Evolutionary conservation across 2,329 filamentous ascomycete genomes (phyloP).

Genomic region (Hawksworthiomyces lignivorus): DNA sequence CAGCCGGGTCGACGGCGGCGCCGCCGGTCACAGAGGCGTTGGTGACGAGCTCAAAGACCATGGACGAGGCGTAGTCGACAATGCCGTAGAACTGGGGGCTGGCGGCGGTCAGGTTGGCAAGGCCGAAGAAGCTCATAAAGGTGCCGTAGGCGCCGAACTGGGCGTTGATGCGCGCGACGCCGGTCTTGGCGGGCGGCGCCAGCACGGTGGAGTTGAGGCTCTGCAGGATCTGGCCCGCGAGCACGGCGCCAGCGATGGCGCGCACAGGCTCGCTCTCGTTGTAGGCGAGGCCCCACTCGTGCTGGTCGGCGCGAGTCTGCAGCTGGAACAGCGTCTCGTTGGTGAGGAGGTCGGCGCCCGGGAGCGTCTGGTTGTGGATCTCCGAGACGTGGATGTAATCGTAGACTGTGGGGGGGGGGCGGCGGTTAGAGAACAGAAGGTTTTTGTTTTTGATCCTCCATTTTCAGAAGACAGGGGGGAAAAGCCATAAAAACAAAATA

Average conservation of each 20-base stretch:
- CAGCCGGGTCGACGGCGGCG: conserved; percentile 21
- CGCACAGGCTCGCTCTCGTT: conserved; percentile 62
- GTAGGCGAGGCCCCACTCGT: conserved; percentile 79
- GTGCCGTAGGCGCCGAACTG: conserved; percentile 55
- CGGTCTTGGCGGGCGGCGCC: conserved; percentile 19
- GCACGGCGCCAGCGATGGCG: conserved; percentile 49
- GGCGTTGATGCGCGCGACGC: conserved; percentile 36
- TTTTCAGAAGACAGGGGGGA: too few relatives aligned
- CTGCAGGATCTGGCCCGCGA: conserved; percentile 47
- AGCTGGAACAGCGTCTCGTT: conserved; percentile 53
- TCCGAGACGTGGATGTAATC: conserved; percentile 53
- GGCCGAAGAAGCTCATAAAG: conserved; percentile 57
- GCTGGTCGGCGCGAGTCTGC: conserved; percentile 64
- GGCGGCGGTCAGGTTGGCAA: conserved; percentile 42
- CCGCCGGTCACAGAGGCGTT: conserved; percentile 41
- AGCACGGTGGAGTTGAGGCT: conserved; percentile 45
- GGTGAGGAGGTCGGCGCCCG: conserved; percentile 52
- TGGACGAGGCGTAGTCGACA: conserved; percentile 75
- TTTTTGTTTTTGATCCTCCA: too few relatives aligned
- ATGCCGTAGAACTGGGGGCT: conserved; percentile 64
- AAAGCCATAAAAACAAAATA: too few relatives aligned
- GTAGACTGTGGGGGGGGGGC: conserved; percentile 45
- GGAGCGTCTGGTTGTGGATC: conserved; percentile 55
- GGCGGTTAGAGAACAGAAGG: conserved; percentile 6
- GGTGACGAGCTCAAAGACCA: conserved; percentile 68